Evolutionary conservation across 2,329 filamentous ascomycete species (phyloP), one percentile per base, ranked within the genome.

Genomic region (Diatrype stigma): DNA sequence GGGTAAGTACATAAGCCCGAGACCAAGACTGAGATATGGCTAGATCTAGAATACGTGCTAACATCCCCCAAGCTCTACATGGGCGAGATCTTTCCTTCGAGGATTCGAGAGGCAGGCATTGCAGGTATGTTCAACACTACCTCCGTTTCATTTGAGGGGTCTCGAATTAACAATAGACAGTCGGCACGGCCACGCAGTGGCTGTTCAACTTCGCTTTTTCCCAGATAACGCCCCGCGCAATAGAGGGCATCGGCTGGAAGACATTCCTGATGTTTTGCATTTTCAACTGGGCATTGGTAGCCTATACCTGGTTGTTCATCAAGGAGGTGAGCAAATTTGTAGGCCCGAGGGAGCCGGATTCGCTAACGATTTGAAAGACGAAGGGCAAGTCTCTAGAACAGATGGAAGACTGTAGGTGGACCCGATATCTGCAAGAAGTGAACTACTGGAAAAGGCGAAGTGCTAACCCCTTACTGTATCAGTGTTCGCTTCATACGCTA

Each of bases 241-340:
- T 79, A 30, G 61, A 64, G 1, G 73, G 74, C 16, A 68, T 78
- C 4, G 70, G 71, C 1, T 78, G 74, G 73, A 67, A 67, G 45
- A 77, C 73, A 2, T 78, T 78, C 51, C 57, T 78, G 51, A 76
- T 78, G 72, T 78, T 77, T 62, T 67, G 66, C 21, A 71, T 76
- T 23, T 75, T 77, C 60, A 76, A 77, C 57, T 75, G 70, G 52
- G 64, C 71, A 1, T 69, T 75, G 16, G 70, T 74, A 1, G 59
- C 66, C 11, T 77, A 75, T 53, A 66, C 70, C 6, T 76, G 67
- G 62, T 62, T 75, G 37, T 63, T 76, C 42, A 63, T 76, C 54
- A 71, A 68, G 47, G 72, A 76, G 48, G 53, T 51, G 21, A 28
- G 48, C 47, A 19, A 8, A 8, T 19, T 6, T n/a, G 17, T 12